These are phyloP conservation scores for Colletotrichum ledebouriae DNA, from an alignment of 2,329 filamentous ascomycete species.

Conservation along the genomic window DNA sequence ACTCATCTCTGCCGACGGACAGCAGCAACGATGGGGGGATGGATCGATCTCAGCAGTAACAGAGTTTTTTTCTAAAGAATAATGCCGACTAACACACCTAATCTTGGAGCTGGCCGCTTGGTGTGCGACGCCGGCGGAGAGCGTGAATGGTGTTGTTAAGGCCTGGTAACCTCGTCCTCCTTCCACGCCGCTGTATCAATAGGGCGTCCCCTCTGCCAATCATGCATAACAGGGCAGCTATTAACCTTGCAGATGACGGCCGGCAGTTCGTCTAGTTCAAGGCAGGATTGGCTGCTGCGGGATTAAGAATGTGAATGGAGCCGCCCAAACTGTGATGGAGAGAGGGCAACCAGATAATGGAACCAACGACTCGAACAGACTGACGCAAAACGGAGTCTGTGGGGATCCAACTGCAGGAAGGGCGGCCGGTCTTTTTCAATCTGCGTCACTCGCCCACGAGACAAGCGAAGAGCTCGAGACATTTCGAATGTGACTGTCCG, in stretches of 20 bases:
- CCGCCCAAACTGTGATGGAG: no score
- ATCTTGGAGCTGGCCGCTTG: neutral
- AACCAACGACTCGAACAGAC: neutral
- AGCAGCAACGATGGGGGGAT: neutral
- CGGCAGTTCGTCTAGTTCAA: neutral
- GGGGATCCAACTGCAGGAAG: neutral
- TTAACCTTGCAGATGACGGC: neutral
- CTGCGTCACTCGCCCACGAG: neutral
- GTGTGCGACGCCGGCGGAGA: neutral
- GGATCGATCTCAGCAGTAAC: neutral
- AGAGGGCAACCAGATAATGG: neutral
- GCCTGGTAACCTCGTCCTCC: slow-evolving; percentile 17
- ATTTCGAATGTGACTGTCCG: slow-evolving; percentile 3
- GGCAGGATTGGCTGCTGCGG: slow-evolving; percentile 1
- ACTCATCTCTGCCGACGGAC: slow-evolving; percentile 36
- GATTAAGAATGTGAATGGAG: neutral
- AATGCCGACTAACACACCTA: slow-evolving; percentile 32
- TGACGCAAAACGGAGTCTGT: neutral
- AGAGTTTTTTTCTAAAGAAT: slow-evolving; percentile 15
- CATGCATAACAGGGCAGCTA: slow-evolving; percentile 12
- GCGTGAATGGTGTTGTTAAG: slow-evolving; percentile 12
- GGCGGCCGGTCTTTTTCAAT: slow-evolving; percentile 1
- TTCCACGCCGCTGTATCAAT: neutral
- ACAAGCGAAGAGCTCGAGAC: neutral
- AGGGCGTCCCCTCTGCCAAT: neutral